Base-by-base conservation (phyloP, 2,329 filamentous ascomycete species). In the Aspergillus uvarum region DNA sequence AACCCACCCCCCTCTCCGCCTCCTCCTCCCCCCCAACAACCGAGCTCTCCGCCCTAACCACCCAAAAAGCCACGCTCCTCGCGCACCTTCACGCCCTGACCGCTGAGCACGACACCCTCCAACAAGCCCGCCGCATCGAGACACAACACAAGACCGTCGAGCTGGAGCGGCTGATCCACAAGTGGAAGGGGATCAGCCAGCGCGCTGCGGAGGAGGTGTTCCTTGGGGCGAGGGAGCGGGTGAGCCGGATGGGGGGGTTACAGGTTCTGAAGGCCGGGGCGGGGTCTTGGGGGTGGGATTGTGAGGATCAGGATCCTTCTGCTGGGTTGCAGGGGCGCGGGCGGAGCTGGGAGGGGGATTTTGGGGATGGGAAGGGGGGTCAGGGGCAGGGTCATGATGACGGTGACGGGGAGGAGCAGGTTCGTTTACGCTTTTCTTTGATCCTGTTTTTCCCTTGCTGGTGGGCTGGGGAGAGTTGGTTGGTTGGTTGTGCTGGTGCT, bases 141-240 rank as follows among this genome's bases (percentile, higher is more conserved):
- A 67, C 62, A 2, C 75, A 73, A 3, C 66, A 65, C 47, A 74
- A 74, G 58, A 84, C 87, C 69, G 78, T 75, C 1, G 85, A 89
- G 59, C 76, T 91, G 24, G 75, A 82, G 47, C 74, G 70, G 0
- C 68, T 90, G 64, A 82, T 85, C 47, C 71, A 70, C 3, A 88
- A 83, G 70, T 92, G 89, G 89, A 83, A 80, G 51, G 73, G 69
- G 0, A 84, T 85, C 19, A 85, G 83, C 60, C 81, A 87, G 63
- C 76, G 81, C 53, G 88, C 87, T 6, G 89, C 89, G 1, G 89
- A 91, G 65, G 87, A 89, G 67, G 75, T 90, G 11, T 91, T 89
- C 71, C 80, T 76, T 24, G 76, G 79, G 21, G 85, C 88, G 22
- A 81, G 82, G 63, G 85, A 87, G 70, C 76, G 85, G 56, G 80